Base-by-base conservation (phyloP, 306 rosid species). In the Begonia masoniana region DNA sequence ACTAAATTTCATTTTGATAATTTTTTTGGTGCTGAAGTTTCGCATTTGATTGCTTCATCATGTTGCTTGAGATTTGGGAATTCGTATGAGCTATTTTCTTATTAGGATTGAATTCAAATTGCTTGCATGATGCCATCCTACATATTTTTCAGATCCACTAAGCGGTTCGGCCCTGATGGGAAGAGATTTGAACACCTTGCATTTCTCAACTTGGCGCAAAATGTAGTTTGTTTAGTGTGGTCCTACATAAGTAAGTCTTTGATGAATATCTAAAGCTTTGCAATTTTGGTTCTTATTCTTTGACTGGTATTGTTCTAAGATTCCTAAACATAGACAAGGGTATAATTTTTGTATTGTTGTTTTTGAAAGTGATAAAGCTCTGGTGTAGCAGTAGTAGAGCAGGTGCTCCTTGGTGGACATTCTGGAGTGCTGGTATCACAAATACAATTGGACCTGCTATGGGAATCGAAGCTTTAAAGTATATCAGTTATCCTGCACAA, bases 381-480 rank as follows among this genome's bases (percentile, higher is more conserved):
- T 91, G 88, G 86, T 77, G 86, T 24, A 47, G 62, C 55, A 68
- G 94, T 10, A 70, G 73, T 62, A 58, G 62, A 46, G 79, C 79
- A 2, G 94, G 99, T 56, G 96, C 99, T 52, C 94, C 99, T 15
- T 74, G 82, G 96, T 68, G 88, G 95, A 51, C 82, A 10, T 92
- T 74, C 59, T 86, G 99, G 99, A 86, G 99, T 71, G 88, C 93
- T 35, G 96, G 99, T 57, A 86, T 92, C 73, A 86, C 99, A 4
- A 92, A 92, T 51, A 86, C 99, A 15, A 92, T 92, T 70, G 99
- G 99, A 68, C 99, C 99, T 2, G 99, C 99, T 43, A 92, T 92
- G 99, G 99, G 99, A 64, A 92, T 92, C 52, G 95, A 92, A 76
- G 96, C 99, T 36, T 73, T 92, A 57, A 92, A 86, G 73, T 92